Evolutionary conservation across 106 monocot species (phyloP).

Genomic region (Dactylorhiza incarnata): DNA sequence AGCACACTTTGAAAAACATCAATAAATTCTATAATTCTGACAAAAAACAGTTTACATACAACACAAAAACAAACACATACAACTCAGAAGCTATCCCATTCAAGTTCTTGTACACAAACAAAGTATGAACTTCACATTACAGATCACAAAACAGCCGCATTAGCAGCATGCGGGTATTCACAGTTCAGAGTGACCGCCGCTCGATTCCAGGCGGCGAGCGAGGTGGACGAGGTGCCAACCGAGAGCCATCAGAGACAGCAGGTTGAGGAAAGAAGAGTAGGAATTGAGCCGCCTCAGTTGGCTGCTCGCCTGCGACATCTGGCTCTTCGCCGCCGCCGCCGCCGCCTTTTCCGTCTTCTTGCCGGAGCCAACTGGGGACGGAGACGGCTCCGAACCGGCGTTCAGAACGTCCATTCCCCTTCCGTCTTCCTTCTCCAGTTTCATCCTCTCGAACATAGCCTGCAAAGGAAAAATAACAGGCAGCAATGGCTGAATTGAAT

Average conservation of each 20-base stretch:
- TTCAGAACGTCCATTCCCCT: constrained; percentile 49
- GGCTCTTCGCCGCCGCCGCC: constrained; percentile 23
- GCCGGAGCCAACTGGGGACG: neutral
- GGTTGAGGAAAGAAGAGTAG: constrained; percentile 63
- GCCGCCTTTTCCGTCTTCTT: neutral
- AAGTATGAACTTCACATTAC: no score
- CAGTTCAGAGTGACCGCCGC: no score
- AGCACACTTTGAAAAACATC: no score
- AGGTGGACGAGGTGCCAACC: constrained; percentile 76
- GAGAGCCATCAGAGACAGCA: constrained; percentile 61
- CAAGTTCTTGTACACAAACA: no score
- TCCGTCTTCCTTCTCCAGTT: constrained; percentile 80
- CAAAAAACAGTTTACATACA: no score
- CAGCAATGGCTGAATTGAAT: no score
- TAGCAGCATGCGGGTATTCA: no score
- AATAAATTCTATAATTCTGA: no score
- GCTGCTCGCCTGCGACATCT: constrained; percentile 32
- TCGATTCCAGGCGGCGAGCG: constrained; percentile 18
- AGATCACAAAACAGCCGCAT: no score
- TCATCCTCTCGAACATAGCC: constrained; percentile 76
- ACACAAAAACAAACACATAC: no score
- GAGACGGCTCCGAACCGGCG: constrained; percentile 10
- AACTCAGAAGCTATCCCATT: no score
- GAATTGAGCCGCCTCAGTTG: constrained; percentile 47
- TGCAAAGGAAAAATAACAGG: neutral